These are phyloP conservation scores for Russula sp. DNA, from an alignment of 768 basidiomycete genomes.

Conservation along the genomic window DNA sequence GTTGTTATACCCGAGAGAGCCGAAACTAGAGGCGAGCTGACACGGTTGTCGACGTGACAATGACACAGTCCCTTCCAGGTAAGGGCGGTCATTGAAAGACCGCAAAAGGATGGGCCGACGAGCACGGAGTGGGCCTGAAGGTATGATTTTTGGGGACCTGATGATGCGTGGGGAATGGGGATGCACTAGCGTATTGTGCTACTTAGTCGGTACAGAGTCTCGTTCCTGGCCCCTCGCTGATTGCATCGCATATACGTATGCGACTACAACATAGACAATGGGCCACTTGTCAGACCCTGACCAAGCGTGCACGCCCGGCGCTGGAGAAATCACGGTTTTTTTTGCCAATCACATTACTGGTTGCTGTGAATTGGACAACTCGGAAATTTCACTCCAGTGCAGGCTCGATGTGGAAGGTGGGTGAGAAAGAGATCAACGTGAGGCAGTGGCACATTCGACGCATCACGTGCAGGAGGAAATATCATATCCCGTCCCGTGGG, in stretches of 20 bases:
- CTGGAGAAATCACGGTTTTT: neutral
- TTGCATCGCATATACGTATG: too few relatives aligned
- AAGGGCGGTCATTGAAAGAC: neutral
- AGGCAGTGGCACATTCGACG: too few relatives aligned
- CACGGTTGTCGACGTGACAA: neutral
- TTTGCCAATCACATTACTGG: neutral
- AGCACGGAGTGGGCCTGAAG: neutral
- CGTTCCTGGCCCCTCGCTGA: neutral
- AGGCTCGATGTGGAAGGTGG: too few relatives aligned
- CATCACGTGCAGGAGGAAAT: too few relatives aligned
- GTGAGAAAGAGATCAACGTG: too few relatives aligned
- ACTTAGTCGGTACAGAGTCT: neutral
- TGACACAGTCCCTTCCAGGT: neutral
- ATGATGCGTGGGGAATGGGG: neutral
- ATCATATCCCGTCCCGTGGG: neutral
- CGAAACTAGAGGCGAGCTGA: neutral
- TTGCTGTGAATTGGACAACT: neutral
- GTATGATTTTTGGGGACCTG: neutral
- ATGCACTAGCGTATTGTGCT: too few relatives aligned
- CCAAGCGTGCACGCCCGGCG: neutral
- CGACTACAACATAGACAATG: neutral
- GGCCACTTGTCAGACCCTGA: neutral
- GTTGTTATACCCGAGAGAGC: neutral
- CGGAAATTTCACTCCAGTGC: neutral
- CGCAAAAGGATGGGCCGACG: neutral